Base-by-base conservation (phyloP, 169 alveolate species). In the Besnoitia besnoiti region DNA sequence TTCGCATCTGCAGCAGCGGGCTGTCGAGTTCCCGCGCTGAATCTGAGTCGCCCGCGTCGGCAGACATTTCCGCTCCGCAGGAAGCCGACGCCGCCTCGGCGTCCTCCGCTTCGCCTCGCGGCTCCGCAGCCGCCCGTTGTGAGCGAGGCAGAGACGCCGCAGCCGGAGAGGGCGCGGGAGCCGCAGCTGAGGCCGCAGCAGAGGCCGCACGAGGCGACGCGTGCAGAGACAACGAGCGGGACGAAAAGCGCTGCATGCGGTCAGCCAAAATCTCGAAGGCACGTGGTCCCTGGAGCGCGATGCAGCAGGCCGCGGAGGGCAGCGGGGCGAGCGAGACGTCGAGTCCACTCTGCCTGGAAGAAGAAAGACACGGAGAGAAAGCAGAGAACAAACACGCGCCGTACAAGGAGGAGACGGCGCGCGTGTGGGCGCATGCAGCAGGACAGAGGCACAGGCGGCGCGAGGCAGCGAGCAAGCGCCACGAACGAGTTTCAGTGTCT, bases 301-400 rank as follows among this genome's bases (percentile, higher is more conserved):
- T 40, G 55, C 35, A 21, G 85, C 85, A 40, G 2, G 85, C 49
- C 19, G 49, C 5, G 27, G 55, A 42, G 35, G 35, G 85, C 21
- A 35, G 39, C 55, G 85, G 59, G 14, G 59, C 7, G 85, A 77
- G 85, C 4, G 33, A 4, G 59, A 77, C 85, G 49, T 77, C 85
- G 14, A 77, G 85, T 21, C 85, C 85, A 0, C 40, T 42, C 46
- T 77, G 85, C 21, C 67, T 80, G 88, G 42, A n/a, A n/a, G n/a
- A n/a, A n/a, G 44, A 30, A 67, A 67, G 44, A 14, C 4, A 8
- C 19, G 12, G 44, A 67, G 21, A 67, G 24, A 35, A 67, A 35
- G n/a, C 14, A n/a, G 44, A 14, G 3, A 42, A n/a, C 80, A n/a
- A n/a, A n/a, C n/a, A n/a, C n/a, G n/a, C n/a, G n/a, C n/a, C n/a